Percentiles rank a stretch among this genome's conserved stretches.
Evolutionary conservation across 768 basidiomycete species (phyloP).

Genomic region (Phallus indusiatus): DNA sequence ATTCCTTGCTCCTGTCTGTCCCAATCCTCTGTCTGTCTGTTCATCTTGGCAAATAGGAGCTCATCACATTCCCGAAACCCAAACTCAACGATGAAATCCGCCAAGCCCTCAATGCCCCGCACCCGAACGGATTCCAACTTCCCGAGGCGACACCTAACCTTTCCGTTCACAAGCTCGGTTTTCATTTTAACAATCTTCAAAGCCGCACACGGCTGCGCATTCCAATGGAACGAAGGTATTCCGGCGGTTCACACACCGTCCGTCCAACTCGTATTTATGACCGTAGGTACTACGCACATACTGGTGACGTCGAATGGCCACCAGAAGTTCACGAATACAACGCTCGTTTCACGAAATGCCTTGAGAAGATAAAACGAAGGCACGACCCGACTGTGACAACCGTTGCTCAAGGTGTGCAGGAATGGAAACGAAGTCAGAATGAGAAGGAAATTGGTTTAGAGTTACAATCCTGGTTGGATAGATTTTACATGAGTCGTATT

Average conservation of each 20-base stretch:
- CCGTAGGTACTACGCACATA: slow-evolving; percentile 77
- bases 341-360: slow-evolving; percentile 73
- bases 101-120: slow-evolving; percentile 47
- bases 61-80: slow-evolving; percentile 80
- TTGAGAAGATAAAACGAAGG: slow-evolving; percentile 84
- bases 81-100: slow-evolving; percentile 57
- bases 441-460: slow-evolving; percentile 68
- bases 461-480: slow-evolving; percentile 91
- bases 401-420: slow-evolving; percentile 90
- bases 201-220: slow-evolving; percentile 62
- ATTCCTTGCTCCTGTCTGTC: not conserved
- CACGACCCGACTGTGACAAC: slow-evolving; percentile 98
- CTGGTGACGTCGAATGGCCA: slow-evolving; percentile 64
- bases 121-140: slow-evolving; percentile 36
- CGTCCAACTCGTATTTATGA: slow-evolving; percentile 5
- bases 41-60: slow-evolving; percentile 46
- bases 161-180: slow-evolving; percentile 39
- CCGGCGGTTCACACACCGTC: slow-evolving; percentile 8
- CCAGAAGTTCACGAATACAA: slow-evolving; percentile 94
- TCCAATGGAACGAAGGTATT: slow-evolving; percentile 76
- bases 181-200: slow-evolving; percentile 31
- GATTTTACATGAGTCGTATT: slow-evolving; percentile 94
- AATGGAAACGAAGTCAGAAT: slow-evolving; percentile 81
- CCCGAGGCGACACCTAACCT: slow-evolving; percentile 80
- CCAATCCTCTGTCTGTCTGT: not conserved